Evolutionary conservation across 345 rosid genomes (phyloP).

Genomic region (Atalantia buxifolia): DNA sequence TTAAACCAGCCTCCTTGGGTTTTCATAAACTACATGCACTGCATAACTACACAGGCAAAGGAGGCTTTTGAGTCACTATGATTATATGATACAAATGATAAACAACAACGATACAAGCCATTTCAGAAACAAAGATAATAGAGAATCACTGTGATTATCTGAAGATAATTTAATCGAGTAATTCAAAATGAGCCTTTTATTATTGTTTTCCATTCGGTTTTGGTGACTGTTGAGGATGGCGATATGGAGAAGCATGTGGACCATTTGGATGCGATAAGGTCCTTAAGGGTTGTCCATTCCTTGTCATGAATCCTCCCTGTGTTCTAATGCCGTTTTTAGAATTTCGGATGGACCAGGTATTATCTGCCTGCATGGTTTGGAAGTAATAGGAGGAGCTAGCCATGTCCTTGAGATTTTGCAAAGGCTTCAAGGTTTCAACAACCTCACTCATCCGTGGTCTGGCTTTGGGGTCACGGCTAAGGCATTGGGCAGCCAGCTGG

Average conservation of each 20-base stretch:
- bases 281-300: constrained; percentile 74
- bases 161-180: background rate
- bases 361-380: constrained; percentile 51
- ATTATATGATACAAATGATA: background rate
- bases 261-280: constrained; percentile 58
- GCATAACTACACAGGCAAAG: background rate
- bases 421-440: constrained; percentile 63
- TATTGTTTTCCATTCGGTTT: constrained; percentile 56
- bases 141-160: background rate
- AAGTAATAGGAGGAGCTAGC: constrained; percentile 78
- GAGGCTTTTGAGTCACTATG: background rate
- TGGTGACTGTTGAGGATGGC: constrained; percentile 53
- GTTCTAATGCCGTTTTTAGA: constrained; percentile 51
- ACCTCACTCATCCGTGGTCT: constrained; percentile 95
- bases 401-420: constrained; percentile 85
- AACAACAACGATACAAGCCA: background rate
- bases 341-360: constrained; percentile 18
- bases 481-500: constrained; percentile 80
- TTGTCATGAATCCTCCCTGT: constrained; percentile 58
- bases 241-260: constrained; percentile 58
- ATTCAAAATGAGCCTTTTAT: constrained; percentile 12
- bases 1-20: constrained; percentile 9
- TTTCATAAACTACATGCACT: background rate
- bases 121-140: background rate
- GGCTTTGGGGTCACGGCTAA: constrained; percentile 86